Base-by-base conservation (phyloP, 169 alveolate genomes). In the Neospora caninum region DNA sequence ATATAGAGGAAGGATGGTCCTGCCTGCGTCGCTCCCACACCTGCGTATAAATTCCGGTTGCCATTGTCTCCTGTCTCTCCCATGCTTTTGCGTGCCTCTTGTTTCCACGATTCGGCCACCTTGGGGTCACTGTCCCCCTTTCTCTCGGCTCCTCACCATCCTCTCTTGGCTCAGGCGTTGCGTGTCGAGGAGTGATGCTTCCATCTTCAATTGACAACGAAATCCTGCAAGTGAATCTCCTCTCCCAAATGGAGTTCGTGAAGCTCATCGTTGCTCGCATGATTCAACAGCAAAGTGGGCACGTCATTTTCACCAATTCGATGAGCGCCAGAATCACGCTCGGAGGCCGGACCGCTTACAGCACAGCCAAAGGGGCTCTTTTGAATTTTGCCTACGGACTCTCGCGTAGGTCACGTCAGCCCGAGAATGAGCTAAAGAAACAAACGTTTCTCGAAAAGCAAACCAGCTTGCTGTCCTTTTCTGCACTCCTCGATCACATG, bases 321-420 rank as follows among this genome's bases (percentile, higher is more conserved):
- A 82, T 82, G 89, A 82, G 89, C 67, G 58, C 89, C 36, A 13
- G 89, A 13, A 82, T 41, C 64, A 42, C 89, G 16, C 89, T 82
- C 29, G 89, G 89, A 36, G 89, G 89, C 89, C 31, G 89, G 64
- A 82, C 89, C 43, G 89, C 89, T 64, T 82, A 82, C 89, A 82
- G 89, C 64, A 49, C 89, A 31, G 89, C 89, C 36, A 82, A 82
- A 36, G 89, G 69, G 4, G 89, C 39, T 20, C 89, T 82, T 36
- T 67, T 82, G 36, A 82, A 82, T 41, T 82, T 82, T 36, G 64
- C 89, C 25, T 82, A 82, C 64, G 89, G 89, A 82, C 64, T 82
- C 20, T 42, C 89, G n/a, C 89, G 89, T 82, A 82, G 25, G 89
- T 41, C 84, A 7, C 42, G 9, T 4, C 10, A 13, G 10, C 27